Evolutionary conservation across 2,329 filamentous ascomycete species (phyloP).

Genomic region (Daldinia sp.): DNA sequence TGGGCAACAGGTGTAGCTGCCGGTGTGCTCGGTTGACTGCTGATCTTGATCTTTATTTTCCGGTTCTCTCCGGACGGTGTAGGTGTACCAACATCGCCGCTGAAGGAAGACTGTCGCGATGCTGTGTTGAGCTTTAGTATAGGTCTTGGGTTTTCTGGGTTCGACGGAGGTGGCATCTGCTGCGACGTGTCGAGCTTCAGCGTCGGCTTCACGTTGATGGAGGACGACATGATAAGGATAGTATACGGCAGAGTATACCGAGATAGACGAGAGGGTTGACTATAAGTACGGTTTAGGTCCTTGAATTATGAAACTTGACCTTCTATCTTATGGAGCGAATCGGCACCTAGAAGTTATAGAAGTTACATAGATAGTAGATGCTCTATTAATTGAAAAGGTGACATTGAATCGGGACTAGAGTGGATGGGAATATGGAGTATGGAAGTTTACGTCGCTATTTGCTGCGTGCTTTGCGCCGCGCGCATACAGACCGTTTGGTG

Average conservation of each 20-base stretch:
- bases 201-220: slow-evolving; percentile 42
- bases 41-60: slow-evolving; percentile 54
- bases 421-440: too few relatives aligned
- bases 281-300: background rate
- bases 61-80: slow-evolving; percentile 45
- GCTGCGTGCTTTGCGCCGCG: background rate
- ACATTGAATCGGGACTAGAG: background rate
- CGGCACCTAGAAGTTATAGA: background rate
- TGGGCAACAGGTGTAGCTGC: slow-evolving; percentile 40
- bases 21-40: slow-evolving; percentile 45
- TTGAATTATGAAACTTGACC: background rate
- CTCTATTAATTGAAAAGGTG: background rate
- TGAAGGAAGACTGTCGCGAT: slow-evolving; percentile 43
- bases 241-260: background rate
- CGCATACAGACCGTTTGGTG: background rate
- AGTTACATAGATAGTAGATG: background rate
- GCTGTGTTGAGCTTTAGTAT: slow-evolving; percentile 47
- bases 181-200: slow-evolving; percentile 44
- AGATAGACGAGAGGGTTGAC: background rate
- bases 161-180: slow-evolving; percentile 44
- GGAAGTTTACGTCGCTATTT: background rate
- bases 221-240: slow-evolving; percentile 38
- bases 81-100: slow-evolving; percentile 37
- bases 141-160: slow-evolving; percentile 42
- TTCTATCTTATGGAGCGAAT: background rate